A percentile compares a stretch with the other conserved stretches of the same genome.
These are phyloP conservation scores for Paulownia fortunei DNA, from an alignment of 257 asterid species.

Conservation along the genomic window DNA sequence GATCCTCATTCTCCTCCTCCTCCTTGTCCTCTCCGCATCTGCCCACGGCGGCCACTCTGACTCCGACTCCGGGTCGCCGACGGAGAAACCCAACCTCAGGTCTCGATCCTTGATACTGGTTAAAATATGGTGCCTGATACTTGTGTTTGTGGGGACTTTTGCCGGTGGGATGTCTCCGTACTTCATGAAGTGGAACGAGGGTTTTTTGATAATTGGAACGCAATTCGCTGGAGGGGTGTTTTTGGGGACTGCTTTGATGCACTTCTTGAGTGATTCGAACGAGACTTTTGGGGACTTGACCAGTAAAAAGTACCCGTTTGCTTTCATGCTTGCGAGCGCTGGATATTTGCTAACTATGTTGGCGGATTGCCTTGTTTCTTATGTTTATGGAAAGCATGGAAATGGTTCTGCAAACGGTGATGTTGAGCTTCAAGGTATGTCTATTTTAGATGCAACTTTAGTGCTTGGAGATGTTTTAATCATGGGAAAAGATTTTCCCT, in stretches of 20 bases:
- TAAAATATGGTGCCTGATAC: slow-evolving; percentile 79
- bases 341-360: slow-evolving; percentile 84
- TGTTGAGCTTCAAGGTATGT: slow-evolving; percentile 60
- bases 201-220: slow-evolving; percentile 73
- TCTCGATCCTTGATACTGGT: slow-evolving; percentile 62
- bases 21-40: slow-evolving; percentile 54
- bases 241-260: slow-evolving; percentile 87
- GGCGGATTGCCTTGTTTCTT: slow-evolving; percentile 73
- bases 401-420: slow-evolving; percentile 28
- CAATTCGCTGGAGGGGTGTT: slow-evolving; percentile 97
- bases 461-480: not conserved
- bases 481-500: not conserved
- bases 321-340: slow-evolving; percentile 79
- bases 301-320: slow-evolving; percentile 71
- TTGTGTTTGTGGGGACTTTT: slow-evolving; percentile 77
- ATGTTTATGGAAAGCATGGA: slow-evolving; percentile 55
- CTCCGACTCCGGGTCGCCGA: slow-evolving; percentile 33
- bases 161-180: slow-evolving; percentile 87
- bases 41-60: slow-evolving; percentile 64
- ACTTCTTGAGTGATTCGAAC: slow-evolving; percentile 85
- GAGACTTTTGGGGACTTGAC: slow-evolving; percentile 78
- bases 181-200: slow-evolving; percentile 87
- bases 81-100: slow-evolving; percentile 67
- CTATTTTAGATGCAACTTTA: not conserved
- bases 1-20: slow-evolving; percentile 44